Conservation (phyloP, 768 basidiomycete genomes). For the Floccularia luteovirens region DNA sequence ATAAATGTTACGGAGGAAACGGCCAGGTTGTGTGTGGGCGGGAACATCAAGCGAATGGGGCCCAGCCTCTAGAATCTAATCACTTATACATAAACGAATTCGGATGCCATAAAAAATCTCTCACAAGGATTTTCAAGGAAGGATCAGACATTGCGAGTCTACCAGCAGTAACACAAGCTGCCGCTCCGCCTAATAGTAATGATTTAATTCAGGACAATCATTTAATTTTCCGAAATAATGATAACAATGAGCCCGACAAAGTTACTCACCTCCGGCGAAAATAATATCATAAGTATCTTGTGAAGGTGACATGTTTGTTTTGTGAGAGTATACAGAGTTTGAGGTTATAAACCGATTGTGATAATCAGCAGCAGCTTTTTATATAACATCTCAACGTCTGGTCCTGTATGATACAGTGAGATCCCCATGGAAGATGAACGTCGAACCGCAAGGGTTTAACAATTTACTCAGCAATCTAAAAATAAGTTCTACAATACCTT, state of each 20-base stretch:
- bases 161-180: constrained; percentile 50
- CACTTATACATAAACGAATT: background rate
- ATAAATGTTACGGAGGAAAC: constrained; percentile 26
- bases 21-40: constrained; percentile 46
- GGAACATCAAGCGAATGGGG: constrained; percentile 37
- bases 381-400: no score
- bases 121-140: constrained; percentile 44
- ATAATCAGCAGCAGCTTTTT: no score
- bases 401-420: no score
- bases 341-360: no score
- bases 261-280: constrained; percentile 53
- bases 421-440: no score
- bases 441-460: no score
- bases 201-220: background rate
- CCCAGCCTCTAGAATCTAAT: constrained; percentile 50
- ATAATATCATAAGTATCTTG: constrained; percentile 44
- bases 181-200: constrained; percentile 35
- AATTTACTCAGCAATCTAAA: no score
- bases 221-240: background rate
- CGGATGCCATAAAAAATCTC: constrained; percentile 5
- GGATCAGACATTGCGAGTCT: constrained; percentile 49
- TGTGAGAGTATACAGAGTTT: no score
- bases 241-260: no score
- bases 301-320: no score
- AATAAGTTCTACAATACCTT: no score